Base-by-base conservation (phyloP, 2,329 filamentous ascomycete species). In the Cryphonectria japonica region DNA sequence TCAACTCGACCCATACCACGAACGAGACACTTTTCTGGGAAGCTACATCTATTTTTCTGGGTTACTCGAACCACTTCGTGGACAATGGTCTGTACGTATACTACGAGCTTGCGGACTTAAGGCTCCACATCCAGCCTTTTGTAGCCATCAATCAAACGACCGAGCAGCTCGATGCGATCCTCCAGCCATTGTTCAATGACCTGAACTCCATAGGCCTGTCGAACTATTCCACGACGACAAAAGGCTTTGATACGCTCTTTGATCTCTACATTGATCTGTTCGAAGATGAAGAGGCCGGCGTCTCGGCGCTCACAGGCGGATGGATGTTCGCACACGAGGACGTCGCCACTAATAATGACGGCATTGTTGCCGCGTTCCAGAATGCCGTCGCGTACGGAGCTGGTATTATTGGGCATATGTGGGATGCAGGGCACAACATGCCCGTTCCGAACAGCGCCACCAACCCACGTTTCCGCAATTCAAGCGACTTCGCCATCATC, bases 21-120 rank as follows among this genome's bases (percentile, higher is more conserved):
- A 76, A 82, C 57, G 78, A 83, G 32, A 78, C 79, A 2, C 72
- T 82, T 1, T 87, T 83, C 78, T 88, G 84, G 80, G 76, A 84
- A 22, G 83, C 84, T 75, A 29, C 34, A 13, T 8, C 26, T 4
- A 32, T 34, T 5, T 59, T 59, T 16, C 29, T 32, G 6, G 19
- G 54, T 14, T 32, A 59, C 14, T 16, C 26, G 54, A 34, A 59
- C 26, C 54, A 59, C 16, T 59, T 59, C 9, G 54, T 59, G 54
- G 54, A 59, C 54, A 59, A 34, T 59, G 54, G 54, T 19, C 26
- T 59, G 16, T 16, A 59, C 26, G 54, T 34, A 1, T 59, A 59
- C 2, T 59, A 32, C 54, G 54, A 59, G 54, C 3, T 59, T 14
- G 19, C 8, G n/a, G 7, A 13, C 16, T 14, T 59, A 29, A 32